phyloP scores from a whole-genome alignment of 345 rosid species.

The Eucalyptus caleyi region DNA sequence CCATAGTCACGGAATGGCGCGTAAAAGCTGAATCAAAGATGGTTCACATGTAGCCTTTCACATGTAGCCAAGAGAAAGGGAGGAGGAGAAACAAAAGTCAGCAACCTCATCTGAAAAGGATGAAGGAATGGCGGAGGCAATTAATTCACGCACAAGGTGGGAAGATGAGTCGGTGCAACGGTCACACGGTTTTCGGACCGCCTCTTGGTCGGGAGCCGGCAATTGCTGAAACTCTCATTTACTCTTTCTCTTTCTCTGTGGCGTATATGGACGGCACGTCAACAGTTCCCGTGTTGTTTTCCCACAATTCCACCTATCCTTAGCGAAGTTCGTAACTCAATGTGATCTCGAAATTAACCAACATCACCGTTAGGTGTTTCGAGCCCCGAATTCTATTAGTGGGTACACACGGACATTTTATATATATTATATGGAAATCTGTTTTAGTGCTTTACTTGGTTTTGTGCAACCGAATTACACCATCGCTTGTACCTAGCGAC shows the following conservation, averaged over 20 bases:
- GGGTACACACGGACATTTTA: neutral
- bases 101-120: neutral
- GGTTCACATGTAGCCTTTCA: neutral
- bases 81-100: neutral
- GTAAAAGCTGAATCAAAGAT: neutral
- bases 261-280: neutral
- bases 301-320: neutral
- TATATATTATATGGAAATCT: neutral
- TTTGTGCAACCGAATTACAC: neutral
- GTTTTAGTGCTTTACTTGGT: neutral
- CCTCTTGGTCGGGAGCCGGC: neutral
- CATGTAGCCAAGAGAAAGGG: neutral
- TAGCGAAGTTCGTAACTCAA: neutral
- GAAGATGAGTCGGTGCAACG: neutral
- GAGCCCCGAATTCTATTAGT: neutral
- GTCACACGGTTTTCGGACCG: neutral
- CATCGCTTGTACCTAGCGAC: neutral
- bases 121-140: neutral
- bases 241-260: neutral
- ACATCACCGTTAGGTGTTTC: neutral
- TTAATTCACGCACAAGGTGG: neutral
- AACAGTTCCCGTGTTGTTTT: neutral
- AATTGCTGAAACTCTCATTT: neutral
- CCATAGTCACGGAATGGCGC: neutral
- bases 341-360: neutral